Evolutionary conservation across 129 eudicot species (phyloP).

Genomic region (Centella asiatica): DNA sequence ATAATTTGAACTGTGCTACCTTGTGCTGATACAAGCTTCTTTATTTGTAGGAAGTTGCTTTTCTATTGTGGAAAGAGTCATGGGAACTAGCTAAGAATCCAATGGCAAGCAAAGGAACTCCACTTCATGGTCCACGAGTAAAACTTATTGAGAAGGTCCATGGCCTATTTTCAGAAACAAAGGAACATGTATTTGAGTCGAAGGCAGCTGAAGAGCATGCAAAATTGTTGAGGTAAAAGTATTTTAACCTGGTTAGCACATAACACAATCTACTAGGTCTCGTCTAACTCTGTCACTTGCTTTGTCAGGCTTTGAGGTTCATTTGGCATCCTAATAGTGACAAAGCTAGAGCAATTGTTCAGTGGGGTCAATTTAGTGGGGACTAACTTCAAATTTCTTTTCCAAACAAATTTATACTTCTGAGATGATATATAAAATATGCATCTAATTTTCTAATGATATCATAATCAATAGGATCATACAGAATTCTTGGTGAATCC

Average conservation of each 20-base stretch:
- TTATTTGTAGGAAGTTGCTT: slow-evolving; percentile 78
- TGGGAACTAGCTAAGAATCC: slow-evolving; percentile 89
- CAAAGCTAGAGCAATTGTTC: too few relatives aligned
- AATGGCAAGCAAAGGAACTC: slow-evolving; percentile 79
- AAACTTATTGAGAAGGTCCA: slow-evolving; percentile 86
- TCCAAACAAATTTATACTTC: too few relatives aligned
- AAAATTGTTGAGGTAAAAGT: slow-evolving; percentile 59
- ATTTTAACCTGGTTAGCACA: not conserved
- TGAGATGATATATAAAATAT: too few relatives aligned
- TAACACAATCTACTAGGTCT: not conserved
- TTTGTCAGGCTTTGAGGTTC: too few relatives aligned
- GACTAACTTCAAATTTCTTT: too few relatives aligned
- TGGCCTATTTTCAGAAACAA: slow-evolving; percentile 72
- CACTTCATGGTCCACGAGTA: slow-evolving; percentile 90
- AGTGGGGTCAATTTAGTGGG: too few relatives aligned
- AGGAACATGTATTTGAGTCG: slow-evolving; percentile 89
- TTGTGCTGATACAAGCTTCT: slow-evolving; percentile 1
- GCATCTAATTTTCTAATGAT: too few relatives aligned
- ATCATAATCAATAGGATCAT: too few relatives aligned
- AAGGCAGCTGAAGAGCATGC: slow-evolving; percentile 99
- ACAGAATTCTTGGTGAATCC: too few relatives aligned
- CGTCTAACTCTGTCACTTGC: too few relatives aligned
- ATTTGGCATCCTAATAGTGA: too few relatives aligned
- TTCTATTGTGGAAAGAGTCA: slow-evolving; percentile 84
- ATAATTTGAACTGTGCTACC: too few relatives aligned